phyloP scores from a whole-genome alignment of 352 stramenopile genomes.

The Pythium periplocum region DNA sequence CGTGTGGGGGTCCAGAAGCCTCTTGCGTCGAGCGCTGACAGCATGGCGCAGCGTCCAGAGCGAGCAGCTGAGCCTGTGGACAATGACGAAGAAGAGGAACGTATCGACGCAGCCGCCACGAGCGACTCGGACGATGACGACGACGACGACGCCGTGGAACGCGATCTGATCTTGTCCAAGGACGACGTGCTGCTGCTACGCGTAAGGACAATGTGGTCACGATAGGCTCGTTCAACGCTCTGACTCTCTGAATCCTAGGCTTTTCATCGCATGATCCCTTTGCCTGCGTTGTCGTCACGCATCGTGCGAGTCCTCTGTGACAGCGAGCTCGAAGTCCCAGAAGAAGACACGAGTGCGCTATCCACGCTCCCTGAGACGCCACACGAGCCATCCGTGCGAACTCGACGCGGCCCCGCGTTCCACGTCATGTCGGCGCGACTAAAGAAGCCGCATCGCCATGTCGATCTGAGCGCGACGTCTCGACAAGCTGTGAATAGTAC shows the following conservation, averaged over 20 bases:
- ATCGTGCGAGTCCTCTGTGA: conserved; percentile 51
- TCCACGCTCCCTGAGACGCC: no score
- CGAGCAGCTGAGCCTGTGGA: not conserved
- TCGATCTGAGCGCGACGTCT: conserved; percentile 33
- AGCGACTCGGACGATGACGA: conserved; percentile 3
- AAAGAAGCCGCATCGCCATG: conserved; percentile 36
- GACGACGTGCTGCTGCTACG: conserved; percentile 41
- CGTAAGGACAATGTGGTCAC: no score
- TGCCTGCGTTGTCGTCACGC: conserved; percentile 43
- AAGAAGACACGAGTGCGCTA: conserved; percentile 8
- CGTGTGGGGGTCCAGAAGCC: no score
- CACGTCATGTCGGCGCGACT: no score
- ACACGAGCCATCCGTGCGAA: no score
- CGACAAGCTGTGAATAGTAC: conserved; percentile 6
- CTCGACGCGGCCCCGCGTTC: no score
- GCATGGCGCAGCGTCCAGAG: no score
- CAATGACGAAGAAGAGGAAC: conserved; percentile 6
- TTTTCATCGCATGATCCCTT: conserved; percentile 47
- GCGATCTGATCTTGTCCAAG: conserved; percentile 42
- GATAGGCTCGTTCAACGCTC: no score
- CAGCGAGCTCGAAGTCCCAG: conserved; percentile 42
- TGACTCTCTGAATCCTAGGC: conserved; percentile 4
- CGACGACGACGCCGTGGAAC: conserved; percentile 7
- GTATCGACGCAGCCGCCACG: not conserved
- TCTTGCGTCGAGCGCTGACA: no score